phyloP scores from a whole-genome alignment of 331 rosid genomes.

The Quercus phellos region DNA sequence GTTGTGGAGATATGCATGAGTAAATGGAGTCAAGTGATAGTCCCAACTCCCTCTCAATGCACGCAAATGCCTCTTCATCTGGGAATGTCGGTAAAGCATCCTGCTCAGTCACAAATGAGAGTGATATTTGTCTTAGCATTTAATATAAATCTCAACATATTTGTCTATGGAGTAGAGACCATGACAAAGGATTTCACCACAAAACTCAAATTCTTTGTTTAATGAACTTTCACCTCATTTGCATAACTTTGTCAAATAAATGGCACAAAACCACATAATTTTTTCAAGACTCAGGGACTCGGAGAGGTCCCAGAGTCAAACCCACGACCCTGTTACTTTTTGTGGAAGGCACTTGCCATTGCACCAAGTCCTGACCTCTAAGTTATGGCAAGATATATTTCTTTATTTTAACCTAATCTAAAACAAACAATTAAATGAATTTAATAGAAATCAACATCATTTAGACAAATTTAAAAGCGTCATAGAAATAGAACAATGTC shows the following conservation, averaged over 20 bases:
- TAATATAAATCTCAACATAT: conserved; percentile 3
- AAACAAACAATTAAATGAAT: too few species aligned
- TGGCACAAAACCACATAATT: background rate
- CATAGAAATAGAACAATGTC: background rate
- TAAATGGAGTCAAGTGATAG: conserved; percentile 64
- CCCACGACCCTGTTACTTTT: too few species aligned
- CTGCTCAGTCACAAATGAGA: conserved; percentile 43
- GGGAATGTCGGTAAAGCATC: conserved; percentile 90
- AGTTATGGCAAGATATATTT: too few species aligned
- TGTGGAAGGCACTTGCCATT: too few species aligned
- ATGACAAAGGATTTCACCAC: background rate
- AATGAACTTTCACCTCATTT: background rate
- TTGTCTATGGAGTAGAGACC: background rate
- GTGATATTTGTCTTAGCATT: conserved; percentile 19
- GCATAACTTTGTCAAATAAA: background rate
- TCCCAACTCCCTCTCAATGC: conserved; percentile 83
- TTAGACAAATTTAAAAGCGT: background rate
- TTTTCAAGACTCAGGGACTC: background rate
- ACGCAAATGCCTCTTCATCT: conserved; percentile 70
- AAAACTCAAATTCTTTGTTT: background rate
- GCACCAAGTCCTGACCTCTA: background rate
- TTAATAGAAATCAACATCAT: too few species aligned
- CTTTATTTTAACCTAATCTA: too few species aligned
- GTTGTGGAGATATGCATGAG: conserved; percentile 64
- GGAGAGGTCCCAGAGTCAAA: too few species aligned